Percentiles rank a stretch among this genome's conserved stretches.
Conservation (phyloP, 116 monocot species). For the Trichopus zeylanicus region DNA sequence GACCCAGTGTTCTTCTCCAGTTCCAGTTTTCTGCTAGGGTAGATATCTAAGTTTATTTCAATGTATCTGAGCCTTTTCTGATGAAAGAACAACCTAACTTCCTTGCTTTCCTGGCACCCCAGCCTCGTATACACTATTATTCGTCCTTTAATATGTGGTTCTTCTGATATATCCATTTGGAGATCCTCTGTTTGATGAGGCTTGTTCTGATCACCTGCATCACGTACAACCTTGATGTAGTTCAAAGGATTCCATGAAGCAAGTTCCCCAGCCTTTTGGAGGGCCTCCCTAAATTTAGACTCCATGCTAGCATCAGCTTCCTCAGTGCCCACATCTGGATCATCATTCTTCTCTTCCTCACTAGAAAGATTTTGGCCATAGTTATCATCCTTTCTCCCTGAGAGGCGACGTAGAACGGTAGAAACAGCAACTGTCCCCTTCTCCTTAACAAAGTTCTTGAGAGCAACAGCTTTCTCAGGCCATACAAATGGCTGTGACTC, state of each 20-base stretch:
- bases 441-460: conserved; percentile 77
- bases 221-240: conserved; percentile 49
- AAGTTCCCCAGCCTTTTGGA: conserved; percentile 29
- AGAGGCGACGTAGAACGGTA: conserved; percentile 70
- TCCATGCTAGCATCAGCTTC: conserved; percentile 17
- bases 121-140: conserved; percentile 76
- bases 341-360: conserved; percentile 23
- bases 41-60: conserved; percentile 87
- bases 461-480: conserved; percentile 73
- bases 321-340: conserved; percentile 11
- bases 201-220: conserved; percentile 19
- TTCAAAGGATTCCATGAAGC: conserved; percentile 70
- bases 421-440: conserved; percentile 71
- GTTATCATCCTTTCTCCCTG: conserved; percentile 67
- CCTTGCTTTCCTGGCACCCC: conserved; percentile 67
- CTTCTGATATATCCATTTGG: conserved; percentile 19
- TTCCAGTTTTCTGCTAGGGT: conserved; percentile 76
- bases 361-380: conserved; percentile 19
- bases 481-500: conserved; percentile 39
- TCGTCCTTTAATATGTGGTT: conserved; percentile 62
- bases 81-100: conserved; percentile 53
- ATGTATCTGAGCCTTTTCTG: conserved; percentile 51
- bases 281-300: conserved; percentile 30
- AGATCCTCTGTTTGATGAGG: conserved; percentile 12
- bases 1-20: conserved; percentile 80